A percentile compares a stretch with the other conserved stretches of the same genome.
Conservation (phyloP, 805 yeast genomes). For the Sungouiozyma ichnusensis region DNA sequence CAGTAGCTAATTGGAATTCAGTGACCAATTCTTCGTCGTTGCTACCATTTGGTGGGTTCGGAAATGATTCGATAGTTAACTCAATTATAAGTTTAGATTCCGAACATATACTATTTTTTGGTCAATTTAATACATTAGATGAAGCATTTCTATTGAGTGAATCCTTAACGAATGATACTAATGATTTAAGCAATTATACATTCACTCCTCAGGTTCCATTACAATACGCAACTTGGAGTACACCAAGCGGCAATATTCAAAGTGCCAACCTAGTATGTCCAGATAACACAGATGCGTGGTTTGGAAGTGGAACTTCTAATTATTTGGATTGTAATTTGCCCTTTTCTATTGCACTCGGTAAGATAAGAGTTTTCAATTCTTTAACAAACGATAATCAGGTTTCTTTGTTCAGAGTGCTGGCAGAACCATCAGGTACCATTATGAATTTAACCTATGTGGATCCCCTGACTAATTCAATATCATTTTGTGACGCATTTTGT, state of each 20-base stretch:
- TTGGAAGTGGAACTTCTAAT: constrained; percentile 41
- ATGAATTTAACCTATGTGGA: constrained; percentile 85
- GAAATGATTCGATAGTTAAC: constrained; percentile 44
- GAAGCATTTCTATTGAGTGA: constrained; percentile 33
- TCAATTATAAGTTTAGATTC: constrained; percentile 45
- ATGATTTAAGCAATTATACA: constrained; percentile 25
- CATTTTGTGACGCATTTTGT: constrained; percentile 81
- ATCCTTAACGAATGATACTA: constrained; percentile 20
- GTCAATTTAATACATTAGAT: constrained; percentile 57
- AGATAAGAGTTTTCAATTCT: constrained; percentile 62
- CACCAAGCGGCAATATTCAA: constrained; percentile 31
- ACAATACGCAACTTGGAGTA: constrained; percentile 42
- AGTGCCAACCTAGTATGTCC: constrained; percentile 49
- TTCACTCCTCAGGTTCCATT: constrained; percentile 56
- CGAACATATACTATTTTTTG: constrained; percentile 65
- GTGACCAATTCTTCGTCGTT: constrained; percentile 32
- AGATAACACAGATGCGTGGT: constrained; percentile 40
- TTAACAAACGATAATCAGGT: constrained; percentile 35
- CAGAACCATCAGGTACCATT: constrained; percentile 75
- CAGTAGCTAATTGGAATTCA: constrained; percentile 56
- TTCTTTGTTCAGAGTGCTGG: constrained; percentile 57
- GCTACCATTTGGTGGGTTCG: constrained; percentile 72
- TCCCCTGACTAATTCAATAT: constrained; percentile 48
- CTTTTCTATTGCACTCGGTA: constrained; percentile 50
- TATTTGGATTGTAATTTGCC: constrained; percentile 58